Base-by-base conservation (phyloP, 805 yeast species). In the Wickerhamomyces xylosicus region DNA sequence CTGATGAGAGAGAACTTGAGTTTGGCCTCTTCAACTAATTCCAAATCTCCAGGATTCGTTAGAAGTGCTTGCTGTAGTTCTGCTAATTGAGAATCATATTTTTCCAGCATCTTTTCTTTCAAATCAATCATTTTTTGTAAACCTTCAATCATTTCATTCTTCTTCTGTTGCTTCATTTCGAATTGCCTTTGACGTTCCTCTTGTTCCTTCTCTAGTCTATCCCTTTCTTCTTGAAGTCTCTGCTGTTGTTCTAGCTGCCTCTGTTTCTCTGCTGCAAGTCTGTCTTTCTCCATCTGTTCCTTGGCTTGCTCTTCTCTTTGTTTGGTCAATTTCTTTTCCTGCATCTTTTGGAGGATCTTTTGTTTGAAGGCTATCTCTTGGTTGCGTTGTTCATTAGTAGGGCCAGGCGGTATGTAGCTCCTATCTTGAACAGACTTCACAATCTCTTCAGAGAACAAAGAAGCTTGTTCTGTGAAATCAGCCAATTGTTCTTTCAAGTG, bases 381-480 rank as follows among this genome's bases (percentile, higher is more conserved):
- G 4, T 6, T 11, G 5, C 17, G 19, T 15, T 31, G 18, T 15
- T 31, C 37, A 16, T 35, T 21, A 14, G 21, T 16, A 34, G 14
- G 4, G 6, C 15, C 9, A 33, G n/a, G 15, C 7, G 6, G 7
- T 28, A 15, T 10, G 19, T 16, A 31, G 17, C 19, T 16, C 33
- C 15, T 31, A 8, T 15, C 13, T 4, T 9, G 19, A 8, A 31
- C 19, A 31, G n/a, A 15, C 8, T 6, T 5, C 19, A 15, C 54
- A 39, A 69, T 43, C 18, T 57, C 54, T 2, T 21, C 32, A 2
- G 54, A 48, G 28, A 56, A 52, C 2, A 22, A 18, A 4, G 41
- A 47, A 5, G 64, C 54, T 21, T 53, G 37, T 1, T 52, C 58
- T 18, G 67, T 45, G 34, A 70, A 67, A 44, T 69, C 74, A 14